Conservation (phyloP, 1,284 basidiomycete species). For the Pholiota adiposa region DNA sequence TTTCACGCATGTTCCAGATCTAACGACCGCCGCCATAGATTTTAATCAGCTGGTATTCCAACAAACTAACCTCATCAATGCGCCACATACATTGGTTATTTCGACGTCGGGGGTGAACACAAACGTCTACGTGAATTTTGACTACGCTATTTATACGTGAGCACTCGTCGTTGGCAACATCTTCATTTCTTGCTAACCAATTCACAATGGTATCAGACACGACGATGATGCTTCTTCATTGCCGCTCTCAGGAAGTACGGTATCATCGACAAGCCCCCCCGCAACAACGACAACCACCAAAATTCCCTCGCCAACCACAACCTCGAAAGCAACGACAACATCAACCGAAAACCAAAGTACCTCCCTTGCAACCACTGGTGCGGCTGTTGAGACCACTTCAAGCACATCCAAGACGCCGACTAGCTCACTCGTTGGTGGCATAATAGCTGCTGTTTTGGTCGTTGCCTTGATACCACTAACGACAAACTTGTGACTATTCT, state of each 20-base stretch:
- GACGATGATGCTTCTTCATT: constrained; percentile 19
- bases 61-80: constrained; percentile 17
- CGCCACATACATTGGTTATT: constrained; percentile 22
- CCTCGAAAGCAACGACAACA: too few relatives aligned
- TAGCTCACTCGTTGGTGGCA: constrained; percentile 27
- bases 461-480: constrained; percentile 13
- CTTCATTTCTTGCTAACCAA: background rate
- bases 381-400: background rate
- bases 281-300: background rate
- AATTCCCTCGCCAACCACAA: constrained; percentile 12
- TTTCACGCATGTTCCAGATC: constrained; percentile 29
- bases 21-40: constrained; percentile 13
- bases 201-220: constrained; percentile 9
- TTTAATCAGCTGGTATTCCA: constrained; percentile 23
- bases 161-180: constrained; percentile 13
- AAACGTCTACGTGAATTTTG: constrained; percentile 38
- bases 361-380: background rate
- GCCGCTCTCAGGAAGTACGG: constrained; percentile 15
- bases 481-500: too few relatives aligned
- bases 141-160: constrained; percentile 43
- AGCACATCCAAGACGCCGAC: constrained; percentile 16
- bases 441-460: constrained; percentile 18
- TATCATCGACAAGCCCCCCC: constrained; percentile 22
- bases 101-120: constrained; percentile 20
- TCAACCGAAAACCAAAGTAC: too few relatives aligned